Base-by-base conservation (phyloP, 495 filamentous ascomycete genomes). In the Podospora pseudoanserina region DNA sequence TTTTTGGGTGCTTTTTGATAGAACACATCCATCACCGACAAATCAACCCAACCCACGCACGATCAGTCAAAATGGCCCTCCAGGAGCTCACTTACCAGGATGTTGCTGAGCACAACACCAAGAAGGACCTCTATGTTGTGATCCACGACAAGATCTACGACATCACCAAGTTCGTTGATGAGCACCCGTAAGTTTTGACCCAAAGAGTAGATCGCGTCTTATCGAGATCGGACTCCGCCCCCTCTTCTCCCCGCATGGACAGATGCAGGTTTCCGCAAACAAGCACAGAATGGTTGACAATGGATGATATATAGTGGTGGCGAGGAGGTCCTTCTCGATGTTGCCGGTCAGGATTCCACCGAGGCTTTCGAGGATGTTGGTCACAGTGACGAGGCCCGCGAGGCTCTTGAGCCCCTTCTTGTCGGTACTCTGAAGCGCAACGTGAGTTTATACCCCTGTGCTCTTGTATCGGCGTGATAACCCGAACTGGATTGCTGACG, bases 301-400 rank as follows among this genome's bases (percentile, higher is more conserved):
- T 55, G 4, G 34, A 20, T 49, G 7, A 30, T n/a, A 18, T 19
- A 67, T 76, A 99, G 95, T 64, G 96, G 96, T 84, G 95, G 95
- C 81, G 96, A 98, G 82, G 96, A 99, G 85, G 95, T 98, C 72
- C 84, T 99, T 34, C 87, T 98, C 73, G 96, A 99, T 76, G 94
- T 98, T 71, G 95, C 85, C 75, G 95, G 95, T 76, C 93, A 97
- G 82, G 95, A 99, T 82, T 91, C 93, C 73, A 96, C 95, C 74
- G 96, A 98, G 81, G 93, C 95, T 66, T 99, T 99, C 79, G 95
- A 99, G 84, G 96, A 99, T 81, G 96, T 99, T 78, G 96, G 96
- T 70, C 96, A 99, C 90, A 95, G 91, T 79, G 96, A 99, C 79
- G 96, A 99, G 85, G 96, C 96, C 68, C 90, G 96, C 64, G 93